Conservation (phyloP, 73 alveolate genomes). For the Paramecium pentaurelia region DNA sequence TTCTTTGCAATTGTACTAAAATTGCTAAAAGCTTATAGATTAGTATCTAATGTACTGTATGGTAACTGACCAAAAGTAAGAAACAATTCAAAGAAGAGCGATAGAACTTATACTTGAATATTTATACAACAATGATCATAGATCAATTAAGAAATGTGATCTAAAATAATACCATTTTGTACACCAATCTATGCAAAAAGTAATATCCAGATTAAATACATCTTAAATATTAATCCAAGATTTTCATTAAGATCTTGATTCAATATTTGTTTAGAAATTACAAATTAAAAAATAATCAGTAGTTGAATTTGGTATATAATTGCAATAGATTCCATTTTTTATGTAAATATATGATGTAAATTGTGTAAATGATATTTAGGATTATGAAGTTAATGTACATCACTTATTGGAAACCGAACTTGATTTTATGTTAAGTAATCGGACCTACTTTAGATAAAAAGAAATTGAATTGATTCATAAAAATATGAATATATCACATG, state of each 20-base stretch:
- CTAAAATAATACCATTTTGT: not conserved
- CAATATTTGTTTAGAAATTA: not conserved
- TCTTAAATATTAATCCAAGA: not conserved
- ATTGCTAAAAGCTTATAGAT: not conserved
- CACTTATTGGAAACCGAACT: not conserved
- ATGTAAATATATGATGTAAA: not conserved
- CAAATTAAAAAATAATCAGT: not conserved
- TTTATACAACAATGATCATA: not conserved
- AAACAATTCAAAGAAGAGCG: not conserved
- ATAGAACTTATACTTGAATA: slow-evolving; percentile 1
- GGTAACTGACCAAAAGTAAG: slow-evolving; percentile 16
- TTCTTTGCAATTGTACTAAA: not conserved
- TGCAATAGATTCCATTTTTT: not conserved
- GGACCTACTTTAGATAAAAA: slow-evolving; percentile 1
- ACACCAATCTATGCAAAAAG: not conserved
- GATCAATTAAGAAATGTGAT: not conserved
- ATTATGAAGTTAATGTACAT: not conserved
- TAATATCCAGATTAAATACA: not conserved
- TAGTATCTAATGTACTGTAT: not conserved
- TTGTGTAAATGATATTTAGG: not conserved
- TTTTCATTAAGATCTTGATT: not conserved
- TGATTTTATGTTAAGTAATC: slow-evolving; percentile 9
- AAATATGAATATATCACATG: not conserved
- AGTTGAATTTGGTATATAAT: not conserved
- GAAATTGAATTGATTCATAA: slow-evolving; percentile 14